Base-by-base conservation (phyloP, 2,329 filamentous ascomycete species). In the Coniochaeta prunicola region DNA sequence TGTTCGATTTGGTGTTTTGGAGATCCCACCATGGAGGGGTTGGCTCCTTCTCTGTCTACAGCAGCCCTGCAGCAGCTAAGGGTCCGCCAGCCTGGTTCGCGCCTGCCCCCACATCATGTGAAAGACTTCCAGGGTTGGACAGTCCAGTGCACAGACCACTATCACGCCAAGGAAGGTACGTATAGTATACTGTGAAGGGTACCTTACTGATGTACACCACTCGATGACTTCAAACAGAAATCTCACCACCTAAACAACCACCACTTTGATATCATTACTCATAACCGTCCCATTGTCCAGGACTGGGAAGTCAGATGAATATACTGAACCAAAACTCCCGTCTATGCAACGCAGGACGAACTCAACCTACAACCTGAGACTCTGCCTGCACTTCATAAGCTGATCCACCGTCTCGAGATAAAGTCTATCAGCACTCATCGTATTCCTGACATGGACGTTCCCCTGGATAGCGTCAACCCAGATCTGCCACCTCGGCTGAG, bases 391-490 rank as follows among this genome's bases (percentile, higher is more conserved):
- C 36, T 61, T 60, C 10, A 64, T 34, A 24, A 68, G 77, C 78
- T 80, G 82, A 80, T 78, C 86, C 64, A 76, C 83, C 71, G 80
- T 91, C 81, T 78, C 74, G 2, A 69, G 45, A 59, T 81, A 81
- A 24, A 80, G 61, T 15, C 74, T 73, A 63, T 86, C 82, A 3
- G 76, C 77, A 68, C 87, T 90, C 24, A 84, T 89, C 15, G 89
- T 92, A 31, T 81, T 82, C 69, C 77, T 77, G 8, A 92, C 80
- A 60, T 85, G 80, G 34, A 79, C 77, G 62, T 90, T 81, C 0
- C 68, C 67, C 68, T 91, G 88, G 57, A 92, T 80, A 0, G 89
- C 89, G 31, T 84, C 77, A 6, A 91, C 76, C 89, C 89, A 92
- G 53, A 73, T 77, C 30, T 80, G 81, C 86, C 87, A 91, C 7